Base-by-base conservation (phyloP, 1,284 basidiomycete genomes). In the Apiotrichum laibachii region DNA sequence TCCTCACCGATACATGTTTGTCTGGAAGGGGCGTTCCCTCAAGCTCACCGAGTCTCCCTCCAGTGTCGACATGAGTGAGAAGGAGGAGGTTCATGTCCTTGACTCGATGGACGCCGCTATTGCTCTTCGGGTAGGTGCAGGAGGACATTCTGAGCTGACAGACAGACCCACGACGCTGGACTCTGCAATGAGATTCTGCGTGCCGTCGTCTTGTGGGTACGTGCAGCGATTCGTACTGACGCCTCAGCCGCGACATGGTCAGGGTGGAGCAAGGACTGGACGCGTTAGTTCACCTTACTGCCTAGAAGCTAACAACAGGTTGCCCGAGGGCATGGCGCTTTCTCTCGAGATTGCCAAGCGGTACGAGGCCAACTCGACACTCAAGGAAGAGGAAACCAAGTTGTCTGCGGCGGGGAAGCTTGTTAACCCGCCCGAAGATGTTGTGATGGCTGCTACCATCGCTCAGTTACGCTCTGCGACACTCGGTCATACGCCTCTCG, bases 21-120 rank as follows among this genome's bases (percentile, higher is more conserved):
- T 53, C 15, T 53, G 52, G 52, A 46, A 53, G 15, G 52, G 52
- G 11, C 31, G 34, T 10, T 31, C 19, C 5, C 52, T 53, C 7
- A 34, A 34, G 13, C 26, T 53, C 22, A 11, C 16, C 11, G 42
- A 53, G 8, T 40, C 49, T 19, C 49, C 49, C 7, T 21, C 13
- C 13, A 13, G n/a, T 13, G 49, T 50, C 21, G 49, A 35, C 12
- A 50, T 50, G 49, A 8, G 11, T 13, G 19, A n/a, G 33, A n/a
- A 13, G 31, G 47, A 34, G 18, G 47, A 49, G 10, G 34, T 49
- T 2, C 18, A 12, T 7, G 47, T 49, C 8, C 10, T 49, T n/a
- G 47, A 49, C 34, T 34, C 33, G 9, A 49, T 49, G 47, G 47
- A 49, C 19, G 47, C 34, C 9, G 31, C 47, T 11, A 26, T 49